These are phyloP conservation scores for Lithocarpus polystachyus DNA, from an alignment of 306 rosid species.

Conservation along the genomic window DNA sequence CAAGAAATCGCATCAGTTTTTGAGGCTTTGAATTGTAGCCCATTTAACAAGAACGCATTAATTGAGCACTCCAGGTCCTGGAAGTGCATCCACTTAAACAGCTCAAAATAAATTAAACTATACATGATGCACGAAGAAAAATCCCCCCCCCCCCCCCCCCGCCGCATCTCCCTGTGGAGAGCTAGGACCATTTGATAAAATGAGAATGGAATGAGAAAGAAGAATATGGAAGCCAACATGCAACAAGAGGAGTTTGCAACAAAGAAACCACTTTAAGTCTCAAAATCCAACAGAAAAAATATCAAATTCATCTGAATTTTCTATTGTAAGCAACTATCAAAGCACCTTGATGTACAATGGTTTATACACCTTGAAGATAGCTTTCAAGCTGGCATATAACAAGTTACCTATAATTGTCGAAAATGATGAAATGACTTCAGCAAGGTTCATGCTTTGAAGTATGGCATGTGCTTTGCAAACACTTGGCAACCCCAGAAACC, in stretches of 20 bases:
- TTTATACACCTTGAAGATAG: neutral
- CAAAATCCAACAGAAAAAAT: neutral
- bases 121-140: neutral
- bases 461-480: slow-evolving; percentile 11
- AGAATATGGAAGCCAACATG: neutral
- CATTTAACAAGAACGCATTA: neutral
- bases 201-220: neutral
- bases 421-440: slow-evolving; percentile 9
- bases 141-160: neutral
- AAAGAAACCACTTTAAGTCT: neutral
- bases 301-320: neutral
- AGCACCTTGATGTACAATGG: neutral
- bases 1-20: neutral
- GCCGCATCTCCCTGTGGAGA: neutral
- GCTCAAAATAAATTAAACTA: neutral
- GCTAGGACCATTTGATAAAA: neutral
- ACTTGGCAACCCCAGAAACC: slow-evolving; percentile 5
- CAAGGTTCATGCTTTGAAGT: slow-evolving; percentile 12
- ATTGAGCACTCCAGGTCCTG: neutral
- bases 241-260: neutral
- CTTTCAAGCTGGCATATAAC: neutral
- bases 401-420: slow-evolving; percentile 17
- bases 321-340: neutral
- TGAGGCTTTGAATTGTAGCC: neutral
- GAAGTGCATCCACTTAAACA: neutral